A percentile compares a stretch with the other conserved stretches of the same genome.
Evolutionary conservation across 2,329 filamentous ascomycete species (phyloP).

Genomic region (Capronia americana): DNA sequence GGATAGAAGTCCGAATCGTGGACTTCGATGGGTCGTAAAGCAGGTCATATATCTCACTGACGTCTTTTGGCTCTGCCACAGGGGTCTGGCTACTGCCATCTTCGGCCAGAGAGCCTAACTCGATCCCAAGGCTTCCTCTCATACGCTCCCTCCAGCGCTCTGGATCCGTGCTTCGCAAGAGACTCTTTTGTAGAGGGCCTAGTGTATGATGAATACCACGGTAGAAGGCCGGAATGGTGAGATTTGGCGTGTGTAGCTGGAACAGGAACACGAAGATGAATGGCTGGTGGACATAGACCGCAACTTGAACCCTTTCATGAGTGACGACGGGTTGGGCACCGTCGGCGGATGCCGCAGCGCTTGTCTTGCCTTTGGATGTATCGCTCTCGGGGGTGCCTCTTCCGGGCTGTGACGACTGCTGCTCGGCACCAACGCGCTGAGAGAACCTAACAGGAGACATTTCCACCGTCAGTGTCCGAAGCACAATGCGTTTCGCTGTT

Average conservation of each 20-base stretch:
- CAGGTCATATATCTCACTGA: slow-evolving; percentile 60
- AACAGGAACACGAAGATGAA: slow-evolving; percentile 60
- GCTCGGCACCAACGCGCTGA: slow-evolving; percentile 3
- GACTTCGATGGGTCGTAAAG: slow-evolving; percentile 65
- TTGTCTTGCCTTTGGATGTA: slow-evolving; percentile 30
- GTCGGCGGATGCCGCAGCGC: slow-evolving; percentile 36
- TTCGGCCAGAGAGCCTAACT: background rate
- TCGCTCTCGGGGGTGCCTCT: background rate
- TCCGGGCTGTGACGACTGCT: background rate
- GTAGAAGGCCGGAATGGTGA: slow-evolving; percentile 54
- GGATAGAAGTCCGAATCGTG: slow-evolving; percentile 66
- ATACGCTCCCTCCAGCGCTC: slow-evolving; percentile 50
- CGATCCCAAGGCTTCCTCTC: slow-evolving; percentile 26
- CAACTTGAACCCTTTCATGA: slow-evolving; percentile 37
- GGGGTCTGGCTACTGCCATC: background rate
- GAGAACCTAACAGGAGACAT: slow-evolving; percentile 35
- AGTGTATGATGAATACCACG: slow-evolving; percentile 57
- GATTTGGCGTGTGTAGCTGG: slow-evolving; percentile 49
- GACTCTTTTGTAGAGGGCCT: slow-evolving; percentile 54
- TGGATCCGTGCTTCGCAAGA: slow-evolving; percentile 55
- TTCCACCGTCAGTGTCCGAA: slow-evolving; percentile 47
- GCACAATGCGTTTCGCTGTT: slow-evolving; percentile 42
- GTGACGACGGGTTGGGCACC: slow-evolving; percentile 29
- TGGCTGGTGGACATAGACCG: slow-evolving; percentile 50
- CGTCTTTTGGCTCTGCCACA: slow-evolving; percentile 8